Percentiles rank a stretch among this genome's conserved stretches.
These are phyloP conservation scores for Fusarium euwallaceae DNA, from an alignment of 2,329 filamentous ascomycete genomes.

Conservation along the genomic window DNA sequence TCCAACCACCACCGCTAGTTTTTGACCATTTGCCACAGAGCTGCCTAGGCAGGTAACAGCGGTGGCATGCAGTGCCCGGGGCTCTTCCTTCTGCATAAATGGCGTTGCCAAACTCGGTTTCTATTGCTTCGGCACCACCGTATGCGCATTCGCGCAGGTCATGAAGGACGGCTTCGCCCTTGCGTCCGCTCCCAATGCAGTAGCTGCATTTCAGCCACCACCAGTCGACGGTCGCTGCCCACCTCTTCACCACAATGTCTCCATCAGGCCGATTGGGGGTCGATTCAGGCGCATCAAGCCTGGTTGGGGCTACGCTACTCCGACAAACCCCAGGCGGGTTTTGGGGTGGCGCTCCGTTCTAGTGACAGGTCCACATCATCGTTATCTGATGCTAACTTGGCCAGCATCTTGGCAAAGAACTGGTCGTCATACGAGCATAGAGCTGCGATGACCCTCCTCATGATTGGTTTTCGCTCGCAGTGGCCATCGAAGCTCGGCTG, in stretches of 20 bases:
- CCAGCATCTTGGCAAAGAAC: not conserved
- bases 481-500: not conserved
- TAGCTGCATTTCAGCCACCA: not conserved
- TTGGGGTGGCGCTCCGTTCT: not conserved
- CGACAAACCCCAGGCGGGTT: not conserved
- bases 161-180: not conserved
- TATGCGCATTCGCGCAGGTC: not conserved
- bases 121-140: not conserved
- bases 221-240: not conserved
- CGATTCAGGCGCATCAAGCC: not conserved
- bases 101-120: not conserved
- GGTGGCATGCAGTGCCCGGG: not conserved
- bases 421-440: not conserved
- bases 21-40: not conserved
- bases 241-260: not conserved
- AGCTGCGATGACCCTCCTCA: not conserved
- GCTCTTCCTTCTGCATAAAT: not conserved
- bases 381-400: not conserved
- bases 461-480: not conserved
- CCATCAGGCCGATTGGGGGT: not conserved
- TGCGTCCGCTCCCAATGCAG: not conserved
- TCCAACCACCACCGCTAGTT: not conserved
- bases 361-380: not conserved
- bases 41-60: not conserved
- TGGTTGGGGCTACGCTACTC: not conserved